Evolutionary conservation across 768 basidiomycete species (phyloP), one percentile per base, ranked within the genome.

Genomic region (Phaeotremella fagi): DNA sequence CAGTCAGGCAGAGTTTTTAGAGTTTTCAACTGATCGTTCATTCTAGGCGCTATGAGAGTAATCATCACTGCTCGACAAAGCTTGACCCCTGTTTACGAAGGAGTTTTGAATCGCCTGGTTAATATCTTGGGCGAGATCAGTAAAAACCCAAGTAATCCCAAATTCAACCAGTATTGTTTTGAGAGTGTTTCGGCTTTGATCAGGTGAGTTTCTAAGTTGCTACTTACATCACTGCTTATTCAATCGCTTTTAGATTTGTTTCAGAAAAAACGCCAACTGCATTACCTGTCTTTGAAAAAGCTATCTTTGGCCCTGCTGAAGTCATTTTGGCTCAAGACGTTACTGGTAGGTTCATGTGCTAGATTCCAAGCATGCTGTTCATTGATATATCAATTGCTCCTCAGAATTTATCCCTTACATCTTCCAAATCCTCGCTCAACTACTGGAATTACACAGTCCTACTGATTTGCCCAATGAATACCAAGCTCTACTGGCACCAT

Each of bases 101-200:
- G 76, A 31, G 79, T 84, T 2, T 80, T 98, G 5, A 76, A 72
- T 36, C 84, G 86, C 12, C 81, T 99, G 6, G 88, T 95, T 50
- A 75, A 76, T 24, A 92, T 98, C 65, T 80, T 97, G 26, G 85
- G 87, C 12, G 80, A 85, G 50, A 90, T 94, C 63, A 88, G 87
- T 55, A 88, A 87, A 77, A 99, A 99, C 71, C 94, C 95, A 15
- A 90, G 88, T 72, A 99, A 99, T 75, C 95, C 95, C 1, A 85
- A 86, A 61, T 98, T 99, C 75, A 92, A 95, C 73, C 95, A 98
- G 73, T 95, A 89, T 70, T 87, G 90, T 59, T 98, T 99, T 67
- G 94, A 99, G 77, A 87, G 87, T 69, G 83, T 99, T 36, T 86
- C 92, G n/a, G 92, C 86, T 1, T 77, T 99, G 62, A 86, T 95